Conservation (phyloP, 75 land plant genomes). For the Cupressus sempervirens region DNA sequence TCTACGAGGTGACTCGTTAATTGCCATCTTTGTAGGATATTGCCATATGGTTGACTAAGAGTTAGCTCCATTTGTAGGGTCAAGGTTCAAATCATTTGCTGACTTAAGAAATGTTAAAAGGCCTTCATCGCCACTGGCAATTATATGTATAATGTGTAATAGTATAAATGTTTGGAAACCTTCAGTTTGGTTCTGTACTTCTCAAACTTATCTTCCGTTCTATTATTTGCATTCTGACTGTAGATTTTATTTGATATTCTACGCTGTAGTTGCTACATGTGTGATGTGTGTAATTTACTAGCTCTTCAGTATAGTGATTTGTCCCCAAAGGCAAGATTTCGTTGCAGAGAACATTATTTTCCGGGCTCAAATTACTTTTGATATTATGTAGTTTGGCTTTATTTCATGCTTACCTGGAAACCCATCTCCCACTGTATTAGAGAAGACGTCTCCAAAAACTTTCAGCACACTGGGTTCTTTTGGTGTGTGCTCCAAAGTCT, state of each 20-base stretch:
- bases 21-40: neutral
- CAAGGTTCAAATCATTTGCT: neutral
- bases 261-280: neutral
- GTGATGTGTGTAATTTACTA: neutral
- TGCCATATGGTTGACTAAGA: neutral
- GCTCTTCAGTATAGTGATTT: neutral
- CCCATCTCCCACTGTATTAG: too few relatives aligned
- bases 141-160: constrained; percentile 5
- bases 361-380: neutral
- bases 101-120: neutral
- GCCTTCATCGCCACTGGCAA: neutral
- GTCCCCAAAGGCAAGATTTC: neutral
- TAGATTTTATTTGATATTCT: neutral
- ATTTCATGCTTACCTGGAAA: too few relatives aligned
- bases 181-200: neutral
- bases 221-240: neutral
- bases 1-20: constrained; percentile 2
- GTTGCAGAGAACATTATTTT: neutral
- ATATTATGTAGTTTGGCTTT: neutral
- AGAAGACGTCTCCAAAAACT: too few relatives aligned
- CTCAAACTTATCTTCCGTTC: neutral
- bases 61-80: neutral
- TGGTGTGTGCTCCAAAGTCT: too few relatives aligned
- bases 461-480: too few relatives aligned
- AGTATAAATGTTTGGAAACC: constrained; percentile 3